These are phyloP conservation scores for Escovopsis weberi DNA, from an alignment of 2,329 filamentous ascomycete genomes.

Conservation along the genomic window DNA sequence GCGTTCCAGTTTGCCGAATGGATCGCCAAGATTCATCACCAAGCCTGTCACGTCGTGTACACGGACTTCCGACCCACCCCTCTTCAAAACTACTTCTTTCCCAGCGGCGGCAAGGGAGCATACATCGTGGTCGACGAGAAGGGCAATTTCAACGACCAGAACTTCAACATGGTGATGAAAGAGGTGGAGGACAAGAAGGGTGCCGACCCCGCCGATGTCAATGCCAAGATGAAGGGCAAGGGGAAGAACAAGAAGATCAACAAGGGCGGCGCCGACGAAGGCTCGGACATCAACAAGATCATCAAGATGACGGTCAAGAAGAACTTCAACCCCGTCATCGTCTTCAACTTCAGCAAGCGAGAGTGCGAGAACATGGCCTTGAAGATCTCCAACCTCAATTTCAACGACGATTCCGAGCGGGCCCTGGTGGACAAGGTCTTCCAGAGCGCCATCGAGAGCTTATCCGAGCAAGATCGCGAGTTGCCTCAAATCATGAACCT, in stretches of 20 bases:
- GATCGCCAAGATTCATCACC: constrained; percentile 95
- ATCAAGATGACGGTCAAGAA: constrained; percentile 98
- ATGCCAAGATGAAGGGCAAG: constrained; percentile 69
- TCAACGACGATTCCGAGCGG: constrained; percentile 95
- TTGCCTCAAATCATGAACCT: constrained; percentile 86
- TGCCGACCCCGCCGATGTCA: constrained; percentile 63
- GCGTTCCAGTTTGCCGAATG: constrained; percentile 99
- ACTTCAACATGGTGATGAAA: constrained; percentile 93
- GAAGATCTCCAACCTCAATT: constrained; percentile 71
- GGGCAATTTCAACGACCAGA: constrained; percentile 87
- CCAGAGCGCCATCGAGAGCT: constrained; percentile 76
- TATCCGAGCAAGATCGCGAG: constrained; percentile 81
- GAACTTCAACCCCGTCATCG: constrained; percentile 94
- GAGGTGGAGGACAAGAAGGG: constrained; percentile 79
- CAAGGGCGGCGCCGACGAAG: constrained; percentile 66
- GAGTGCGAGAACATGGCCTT: constrained; percentile 88
- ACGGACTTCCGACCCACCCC: constrained; percentile 96
- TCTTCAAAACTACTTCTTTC: constrained; percentile 95
- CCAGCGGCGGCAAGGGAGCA: constrained; percentile 81
- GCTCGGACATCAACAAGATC: constrained; percentile 88
- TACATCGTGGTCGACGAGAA: constrained; percentile 94
- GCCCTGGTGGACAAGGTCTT: constrained; percentile 91
- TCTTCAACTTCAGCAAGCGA: constrained; percentile 98
- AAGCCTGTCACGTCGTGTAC: constrained; percentile 97
- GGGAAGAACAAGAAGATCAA: constrained; percentile 87